phyloP scores from a whole-genome alignment of 257 asterid genomes.

The Plectranthus barbatus region DNA sequence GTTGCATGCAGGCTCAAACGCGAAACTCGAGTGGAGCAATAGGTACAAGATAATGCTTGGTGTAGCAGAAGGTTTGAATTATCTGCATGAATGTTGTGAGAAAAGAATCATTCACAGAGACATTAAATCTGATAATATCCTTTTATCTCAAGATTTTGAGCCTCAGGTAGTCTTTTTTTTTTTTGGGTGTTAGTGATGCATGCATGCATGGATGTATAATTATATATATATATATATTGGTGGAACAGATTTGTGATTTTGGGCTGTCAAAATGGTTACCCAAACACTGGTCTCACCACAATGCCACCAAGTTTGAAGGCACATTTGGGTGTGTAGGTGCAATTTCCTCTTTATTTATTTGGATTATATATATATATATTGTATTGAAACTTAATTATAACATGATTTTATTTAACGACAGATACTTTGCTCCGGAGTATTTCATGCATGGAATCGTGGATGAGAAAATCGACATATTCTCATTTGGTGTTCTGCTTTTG shows the following conservation, averaged over 20 bases:
- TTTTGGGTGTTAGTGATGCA: no score
- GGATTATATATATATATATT: background rate
- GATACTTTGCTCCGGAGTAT: constrained; percentile 78
- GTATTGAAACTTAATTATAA: no score
- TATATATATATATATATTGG: no score
- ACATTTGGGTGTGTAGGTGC: constrained; percentile 58
- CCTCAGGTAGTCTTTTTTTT: constrained; percentile 36
- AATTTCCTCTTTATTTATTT: background rate
- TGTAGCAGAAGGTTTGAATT: constrained; percentile 54
- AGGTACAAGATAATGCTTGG: constrained; percentile 62
- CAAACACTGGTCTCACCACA: constrained; percentile 54
- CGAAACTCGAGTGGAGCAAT: constrained; percentile 36
- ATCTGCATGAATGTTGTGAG: constrained; percentile 55
- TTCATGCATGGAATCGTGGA: constrained; percentile 67
- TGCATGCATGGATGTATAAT: no score
- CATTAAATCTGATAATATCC: constrained; percentile 57
- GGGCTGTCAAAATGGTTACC: constrained; percentile 86
- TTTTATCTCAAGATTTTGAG: constrained; percentile 52
- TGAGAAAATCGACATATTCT: constrained; percentile 68
- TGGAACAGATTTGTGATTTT: constrained; percentile 59
- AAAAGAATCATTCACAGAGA: constrained; percentile 65
- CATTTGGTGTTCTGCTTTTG: constrained; percentile 65
- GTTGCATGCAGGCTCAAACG: constrained; percentile 25
- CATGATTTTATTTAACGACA: background rate
- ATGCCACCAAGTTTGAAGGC: constrained; percentile 63